Percentiles rank a stretch among this genome's conserved stretches.
These are phyloP conservation scores for Stenocarpella maydis DNA, from an alignment of 2,329 filamentous ascomycete species.

Conservation along the genomic window DNA sequence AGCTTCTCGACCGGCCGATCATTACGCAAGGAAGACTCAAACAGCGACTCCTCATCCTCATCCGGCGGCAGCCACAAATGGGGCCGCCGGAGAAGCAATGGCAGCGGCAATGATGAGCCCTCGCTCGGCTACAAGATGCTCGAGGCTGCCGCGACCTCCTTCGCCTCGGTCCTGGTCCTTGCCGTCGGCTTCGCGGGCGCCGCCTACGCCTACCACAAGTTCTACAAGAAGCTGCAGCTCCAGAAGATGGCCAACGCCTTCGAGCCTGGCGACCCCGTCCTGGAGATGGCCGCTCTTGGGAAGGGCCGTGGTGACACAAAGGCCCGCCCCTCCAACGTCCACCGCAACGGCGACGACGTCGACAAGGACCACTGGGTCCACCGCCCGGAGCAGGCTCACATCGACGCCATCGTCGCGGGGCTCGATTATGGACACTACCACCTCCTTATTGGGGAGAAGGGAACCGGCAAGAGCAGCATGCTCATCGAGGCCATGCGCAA, in stretches of 20 bases:
- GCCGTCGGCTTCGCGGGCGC: slow-evolving; percentile 71
- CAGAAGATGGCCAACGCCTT: slow-evolving; percentile 94
- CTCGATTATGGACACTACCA: slow-evolving; percentile 83
- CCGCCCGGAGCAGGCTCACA: slow-evolving; percentile 80
- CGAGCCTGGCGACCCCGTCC: slow-evolving; percentile 86
- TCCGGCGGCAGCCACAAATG: slow-evolving; percentile 25
- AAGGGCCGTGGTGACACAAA: slow-evolving; percentile 57
- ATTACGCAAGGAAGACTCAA: slow-evolving; percentile 11
- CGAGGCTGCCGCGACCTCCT: slow-evolving; percentile 77
- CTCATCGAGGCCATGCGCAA: slow-evolving; percentile 93
- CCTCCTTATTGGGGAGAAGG: slow-evolving; percentile 92
- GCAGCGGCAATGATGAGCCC: slow-evolving; percentile 40
- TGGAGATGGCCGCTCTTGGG: slow-evolving; percentile 76
- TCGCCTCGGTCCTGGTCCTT: slow-evolving; percentile 77
- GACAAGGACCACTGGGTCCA: slow-evolving; percentile 78
- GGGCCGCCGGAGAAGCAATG: not conserved
- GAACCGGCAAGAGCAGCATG: slow-evolving; percentile 97
- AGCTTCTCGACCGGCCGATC: slow-evolving; percentile 26
- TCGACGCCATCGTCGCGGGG: slow-evolving; percentile 86
- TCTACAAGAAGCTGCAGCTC: slow-evolving; percentile 91
- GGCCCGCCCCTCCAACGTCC: slow-evolving; percentile 39
- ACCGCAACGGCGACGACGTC: slow-evolving; percentile 38
- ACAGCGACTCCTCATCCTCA: not conserved
- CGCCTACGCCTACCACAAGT: slow-evolving; percentile 80
- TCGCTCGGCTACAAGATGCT: slow-evolving; percentile 68